Percentiles rank a stretch among this genome's conserved stretches.
Conservation (phyloP, 148 eudicot species). For the Silene uniflora region DNA sequence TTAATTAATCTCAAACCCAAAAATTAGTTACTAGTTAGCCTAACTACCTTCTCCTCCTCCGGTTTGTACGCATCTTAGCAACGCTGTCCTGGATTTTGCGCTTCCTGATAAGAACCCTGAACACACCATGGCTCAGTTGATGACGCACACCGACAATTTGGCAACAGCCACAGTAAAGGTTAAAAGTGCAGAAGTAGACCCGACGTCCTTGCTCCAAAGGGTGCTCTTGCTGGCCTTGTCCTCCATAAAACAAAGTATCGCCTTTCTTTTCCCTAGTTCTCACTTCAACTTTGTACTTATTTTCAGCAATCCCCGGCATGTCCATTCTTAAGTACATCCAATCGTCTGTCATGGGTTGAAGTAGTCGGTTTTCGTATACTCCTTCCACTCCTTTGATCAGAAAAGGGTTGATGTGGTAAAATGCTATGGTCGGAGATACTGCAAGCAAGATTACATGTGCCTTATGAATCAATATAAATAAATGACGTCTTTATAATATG, state of each 20-base stretch:
- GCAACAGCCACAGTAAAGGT: conserved; percentile 6
- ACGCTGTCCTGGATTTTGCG: not conserved
- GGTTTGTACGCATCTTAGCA: no score
- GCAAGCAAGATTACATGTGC: not conserved
- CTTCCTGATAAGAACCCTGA: not conserved
- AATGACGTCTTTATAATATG: no score
- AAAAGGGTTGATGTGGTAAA: conserved; percentile 13
- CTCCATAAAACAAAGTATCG: not conserved
- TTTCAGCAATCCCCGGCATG: conserved; percentile 8
- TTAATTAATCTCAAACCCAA: no score
- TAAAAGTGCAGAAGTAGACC: not conserved
- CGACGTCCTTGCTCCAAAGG: conserved; percentile 10
- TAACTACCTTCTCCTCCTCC: no score
- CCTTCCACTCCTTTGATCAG: conserved; percentile 13
- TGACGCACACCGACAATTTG: not conserved
- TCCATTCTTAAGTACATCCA: conserved; percentile 10
- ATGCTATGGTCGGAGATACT: conserved; percentile 4
- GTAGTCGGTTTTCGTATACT: not conserved
- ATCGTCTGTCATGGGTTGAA: not conserved
- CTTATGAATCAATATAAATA: no score
- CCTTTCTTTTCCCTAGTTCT: not conserved
- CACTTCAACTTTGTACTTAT: not conserved
- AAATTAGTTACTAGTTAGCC: no score
- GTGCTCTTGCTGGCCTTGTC: conserved; percentile 10
- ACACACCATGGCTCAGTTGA: conserved; percentile 1